Conservation (phyloP, 2,329 filamentous ascomycete species). For the Furcasterigmium furcatum region DNA sequence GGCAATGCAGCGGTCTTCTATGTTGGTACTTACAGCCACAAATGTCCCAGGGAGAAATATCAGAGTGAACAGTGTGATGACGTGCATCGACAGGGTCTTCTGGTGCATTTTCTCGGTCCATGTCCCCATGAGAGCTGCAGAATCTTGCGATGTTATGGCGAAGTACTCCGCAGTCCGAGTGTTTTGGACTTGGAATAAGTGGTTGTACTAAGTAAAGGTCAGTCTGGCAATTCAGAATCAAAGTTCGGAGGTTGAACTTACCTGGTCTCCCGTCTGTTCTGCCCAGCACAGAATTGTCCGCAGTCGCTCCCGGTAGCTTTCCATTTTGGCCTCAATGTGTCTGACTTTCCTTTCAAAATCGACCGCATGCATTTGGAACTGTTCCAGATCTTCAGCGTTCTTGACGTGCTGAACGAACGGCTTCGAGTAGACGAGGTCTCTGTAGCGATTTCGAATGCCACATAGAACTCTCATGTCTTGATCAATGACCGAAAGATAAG, state of each 20-base stretch:
- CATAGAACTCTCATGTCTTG: neutral
- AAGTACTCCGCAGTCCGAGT: slow-evolving; percentile 6
- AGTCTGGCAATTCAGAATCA: neutral
- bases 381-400: neutral
- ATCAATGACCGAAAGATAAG: neutral
- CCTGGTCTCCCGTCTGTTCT: neutral
- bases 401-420: neutral
- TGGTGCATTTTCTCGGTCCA: slow-evolving; percentile 41
- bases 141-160: slow-evolving; percentile 1
- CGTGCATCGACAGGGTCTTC: slow-evolving; percentile 12
- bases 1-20: no score
- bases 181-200: slow-evolving; percentile 5
- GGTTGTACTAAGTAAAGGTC: slow-evolving; percentile 6
- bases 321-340: neutral
- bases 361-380: neutral
- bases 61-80: slow-evolving; percentile 11
- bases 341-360: neutral
- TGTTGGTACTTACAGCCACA: slow-evolving; percentile 6
- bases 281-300: neutral
- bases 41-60: slow-evolving; percentile 12
- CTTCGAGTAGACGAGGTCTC: neutral
- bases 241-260: neutral
- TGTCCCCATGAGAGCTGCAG: slow-evolving; percentile 6
- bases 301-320: neutral
- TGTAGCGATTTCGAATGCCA: neutral